Evolutionary conservation across 345 rosid species (phyloP), one percentile per base, ranked within the genome.

Genomic region (Odontarrhena argentea): DNA sequence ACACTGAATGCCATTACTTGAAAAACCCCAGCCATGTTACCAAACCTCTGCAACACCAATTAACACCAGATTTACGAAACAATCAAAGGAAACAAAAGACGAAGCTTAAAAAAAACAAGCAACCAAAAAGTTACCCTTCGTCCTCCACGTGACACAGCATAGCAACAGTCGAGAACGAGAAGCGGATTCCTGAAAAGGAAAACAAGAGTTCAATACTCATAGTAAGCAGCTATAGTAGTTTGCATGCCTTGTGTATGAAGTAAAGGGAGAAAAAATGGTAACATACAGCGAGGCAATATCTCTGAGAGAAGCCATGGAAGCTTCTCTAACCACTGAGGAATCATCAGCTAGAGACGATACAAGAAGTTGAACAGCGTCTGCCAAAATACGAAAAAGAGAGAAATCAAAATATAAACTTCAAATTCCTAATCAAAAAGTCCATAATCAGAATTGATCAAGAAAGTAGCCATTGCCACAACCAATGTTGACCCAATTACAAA

Each of bases 1-100:
- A 93, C 90, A 54, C 86, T 85, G 42, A 85, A 73, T 5, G 98
- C 87, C 98, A 90, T 88, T 5, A 93, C 96, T 81, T 93, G 92
- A 78, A 93, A 93, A 32, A 88, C 81, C 66, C 96, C 98, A 41
- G 97, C 98, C 88, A 93, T 81, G 76, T 93, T 93, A 55, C 94
- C 81, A 73, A 86, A 90, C 45, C 97, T 79, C 98, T 93, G 76
- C 54, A 71, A 74, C 53, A 79, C 55, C 44, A 3, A 67, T 14
- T 54, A 46, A 52, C 14, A 7, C 35, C 37, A 60, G 9, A 47
- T 26, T 65, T 15, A 55, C 5, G 1, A 15, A 58, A 34, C 34
- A 32, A 12, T 10, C 34, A 58, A 60, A 44, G 13, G 9, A 38
- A 48, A 40, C 52, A 67, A 51, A 52, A 11, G 48, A 45, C 13